phyloP scores from a whole-genome alignment of 352 stramenopile species.

The Thraustochytrium striatum region DNA sequence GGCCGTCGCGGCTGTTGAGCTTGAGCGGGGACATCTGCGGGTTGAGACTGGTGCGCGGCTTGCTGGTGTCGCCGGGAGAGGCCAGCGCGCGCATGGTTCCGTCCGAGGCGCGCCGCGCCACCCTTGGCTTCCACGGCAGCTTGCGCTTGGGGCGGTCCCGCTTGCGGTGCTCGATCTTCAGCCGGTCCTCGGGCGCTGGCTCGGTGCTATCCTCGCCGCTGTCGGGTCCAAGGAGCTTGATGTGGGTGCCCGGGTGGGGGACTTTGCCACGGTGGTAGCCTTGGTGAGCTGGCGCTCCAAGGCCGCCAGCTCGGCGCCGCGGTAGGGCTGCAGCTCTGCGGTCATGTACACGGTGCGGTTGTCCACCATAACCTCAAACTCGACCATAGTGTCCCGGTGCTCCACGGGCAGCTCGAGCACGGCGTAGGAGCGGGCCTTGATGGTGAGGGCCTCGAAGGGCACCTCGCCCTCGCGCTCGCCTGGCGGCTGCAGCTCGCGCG shows the following conservation, averaged over 20 bases:
- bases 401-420: slow-evolving; percentile 20
- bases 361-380: slow-evolving; percentile 40
- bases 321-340: slow-evolving; percentile 15
- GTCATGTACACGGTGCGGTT: slow-evolving; percentile 2
- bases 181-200: too few species aligned
- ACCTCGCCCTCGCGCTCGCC: slow-evolving; percentile 17
- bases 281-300: too few species aligned
- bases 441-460: background rate
- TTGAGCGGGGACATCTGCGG: slow-evolving; percentile 11
- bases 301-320: too few species aligned
- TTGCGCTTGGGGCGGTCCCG: too few species aligned
- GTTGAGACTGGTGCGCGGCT: slow-evolving; percentile 11
- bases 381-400: slow-evolving; percentile 19
- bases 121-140: too few species aligned
- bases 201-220: too few species aligned
- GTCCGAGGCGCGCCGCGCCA: too few species aligned
- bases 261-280: too few species aligned
- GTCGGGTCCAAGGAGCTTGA: too few species aligned
- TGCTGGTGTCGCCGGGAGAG: too few species aligned
- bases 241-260: too few species aligned
- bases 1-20: background rate
- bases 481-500: slow-evolving; percentile 5
- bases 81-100: too few species aligned
- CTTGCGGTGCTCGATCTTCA: background rate
- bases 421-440: slow-evolving; percentile 2